Evolutionary conservation across 1,139 yeast genomes (phyloP).

Genomic region (Magnusiomyces tetraspermus): DNA sequence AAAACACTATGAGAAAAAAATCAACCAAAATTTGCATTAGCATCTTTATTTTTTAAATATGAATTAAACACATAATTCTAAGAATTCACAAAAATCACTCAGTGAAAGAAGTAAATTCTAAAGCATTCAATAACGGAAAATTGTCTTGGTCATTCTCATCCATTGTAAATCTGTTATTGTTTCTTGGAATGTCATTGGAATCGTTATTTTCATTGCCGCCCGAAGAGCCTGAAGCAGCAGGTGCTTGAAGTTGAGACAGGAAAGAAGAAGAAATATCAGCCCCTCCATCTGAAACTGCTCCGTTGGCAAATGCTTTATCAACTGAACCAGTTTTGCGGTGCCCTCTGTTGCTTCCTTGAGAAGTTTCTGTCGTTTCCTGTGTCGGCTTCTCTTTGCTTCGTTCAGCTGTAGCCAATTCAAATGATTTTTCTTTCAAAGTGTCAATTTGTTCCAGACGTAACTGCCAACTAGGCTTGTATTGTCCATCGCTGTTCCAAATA

Average conservation of each 20-base stretch:
- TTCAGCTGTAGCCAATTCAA: neutral
- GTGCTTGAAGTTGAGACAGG: neutral
- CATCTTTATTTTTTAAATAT: too few species aligned
- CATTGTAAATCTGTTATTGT: slow-evolving; percentile 1
- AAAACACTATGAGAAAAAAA: too few species aligned
- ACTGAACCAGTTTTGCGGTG: slow-evolving; percentile 8
- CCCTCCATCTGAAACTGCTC: neutral
- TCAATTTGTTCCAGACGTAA: slow-evolving; percentile 52
- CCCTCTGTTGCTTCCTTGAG: slow-evolving; percentile 7
- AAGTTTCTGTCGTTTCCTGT: slow-evolving; percentile 8
- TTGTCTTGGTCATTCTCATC: slow-evolving; percentile 4
- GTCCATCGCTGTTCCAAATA: slow-evolving; percentile 56
- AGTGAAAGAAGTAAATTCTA: slow-evolving; percentile 11
- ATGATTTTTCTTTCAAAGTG: slow-evolving; percentile 35
- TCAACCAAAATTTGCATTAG: too few species aligned
- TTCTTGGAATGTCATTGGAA: neutral
- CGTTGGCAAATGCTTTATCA: slow-evolving; percentile 3
- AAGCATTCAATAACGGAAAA: slow-evolving; percentile 6
- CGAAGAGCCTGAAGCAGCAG: neutral
- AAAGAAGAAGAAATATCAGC: neutral
- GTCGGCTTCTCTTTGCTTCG: neutral
- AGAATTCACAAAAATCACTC: too few species aligned
- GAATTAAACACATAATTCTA: too few species aligned
- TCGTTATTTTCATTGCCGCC: neutral
- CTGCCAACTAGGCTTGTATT: slow-evolving; percentile 55